Conservation (phyloP, 2,329 filamentous ascomycete species). For the Aplosporella prunicola region DNA sequence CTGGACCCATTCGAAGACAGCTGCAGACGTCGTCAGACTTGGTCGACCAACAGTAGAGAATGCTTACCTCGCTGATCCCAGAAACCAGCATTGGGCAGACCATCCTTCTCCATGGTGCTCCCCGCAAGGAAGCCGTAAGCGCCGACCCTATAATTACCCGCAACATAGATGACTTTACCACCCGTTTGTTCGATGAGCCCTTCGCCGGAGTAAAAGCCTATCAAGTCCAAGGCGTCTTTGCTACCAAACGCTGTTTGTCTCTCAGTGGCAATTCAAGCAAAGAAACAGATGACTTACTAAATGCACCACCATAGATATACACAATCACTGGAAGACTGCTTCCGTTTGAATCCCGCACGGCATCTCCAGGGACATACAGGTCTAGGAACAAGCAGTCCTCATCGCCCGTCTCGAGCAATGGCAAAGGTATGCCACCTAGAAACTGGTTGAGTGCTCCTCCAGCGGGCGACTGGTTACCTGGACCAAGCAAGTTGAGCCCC, state of each 20-base stretch:
- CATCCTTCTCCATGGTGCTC: conserved; percentile 35
- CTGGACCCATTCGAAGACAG: conserved; percentile 42
- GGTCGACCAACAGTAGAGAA: too few relatives aligned
- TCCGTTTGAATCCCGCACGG: conserved; percentile 2
- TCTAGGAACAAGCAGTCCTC: conserved; percentile 10
- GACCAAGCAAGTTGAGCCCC: conserved; percentile 8
- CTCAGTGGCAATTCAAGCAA: not conserved
- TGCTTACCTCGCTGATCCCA: conserved; percentile 25
- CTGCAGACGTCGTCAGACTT: conserved; percentile 10
- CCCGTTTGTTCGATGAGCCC: conserved; percentile 7
- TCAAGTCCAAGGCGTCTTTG: conserved; percentile 7
- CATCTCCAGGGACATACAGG: conserved; percentile 7
- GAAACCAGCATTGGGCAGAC: conserved; percentile 35
- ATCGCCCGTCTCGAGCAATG: conserved; percentile 3
- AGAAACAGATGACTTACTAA: not conserved
- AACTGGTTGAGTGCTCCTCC: conserved; percentile 8
- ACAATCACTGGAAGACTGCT: conserved; percentile 4
- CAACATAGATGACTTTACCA: conserved; percentile 34
- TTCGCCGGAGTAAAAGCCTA: conserved; percentile 6
- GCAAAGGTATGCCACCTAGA: conserved; percentile 3
- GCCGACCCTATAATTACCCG: conserved; percentile 35
- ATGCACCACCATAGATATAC: conserved; percentile 7
- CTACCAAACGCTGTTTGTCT: conserved; percentile 3
- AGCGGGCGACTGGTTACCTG: conserved; percentile 8
- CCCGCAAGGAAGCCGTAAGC: conserved; percentile 42